Conservation (phyloP, 1,139 yeast species). For the Eremothecium gossypii region DNA sequence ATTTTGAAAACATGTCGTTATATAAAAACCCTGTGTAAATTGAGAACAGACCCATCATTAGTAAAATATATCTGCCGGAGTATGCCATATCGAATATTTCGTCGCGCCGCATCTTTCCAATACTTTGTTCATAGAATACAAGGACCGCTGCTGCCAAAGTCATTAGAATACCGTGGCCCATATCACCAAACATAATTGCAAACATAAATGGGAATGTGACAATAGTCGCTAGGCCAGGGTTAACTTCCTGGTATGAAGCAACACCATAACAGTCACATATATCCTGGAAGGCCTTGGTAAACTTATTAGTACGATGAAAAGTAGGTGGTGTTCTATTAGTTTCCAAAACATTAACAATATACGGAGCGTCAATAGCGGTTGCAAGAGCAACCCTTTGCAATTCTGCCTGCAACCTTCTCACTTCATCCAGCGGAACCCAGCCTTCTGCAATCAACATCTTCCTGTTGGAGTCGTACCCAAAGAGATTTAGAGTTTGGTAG, state of each 20-base stretch:
- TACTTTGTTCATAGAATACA: constrained; percentile 57
- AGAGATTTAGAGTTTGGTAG: constrained; percentile 54
- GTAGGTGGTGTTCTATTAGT: constrained; percentile 92
- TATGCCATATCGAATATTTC: constrained; percentile 97
- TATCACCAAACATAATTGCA: constrained; percentile 98
- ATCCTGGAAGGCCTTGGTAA: constrained; percentile 83
- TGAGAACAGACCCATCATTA: constrained; percentile 88
- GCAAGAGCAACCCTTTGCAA: constrained; percentile 50
- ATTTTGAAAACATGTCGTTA: constrained; percentile 85
- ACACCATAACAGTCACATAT: constrained; percentile 94
- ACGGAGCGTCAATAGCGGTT: constrained; percentile 40
- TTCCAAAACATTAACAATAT: constrained; percentile 69
- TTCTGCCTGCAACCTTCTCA: constrained; percentile 42
- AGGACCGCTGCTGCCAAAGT: constrained; percentile 61
- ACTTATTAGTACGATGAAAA: constrained; percentile 81
- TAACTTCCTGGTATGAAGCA: constrained; percentile 89
- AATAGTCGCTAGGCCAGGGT: constrained; percentile 90
- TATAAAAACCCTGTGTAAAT: constrained; percentile 89
- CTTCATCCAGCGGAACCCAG: constrained; percentile 68
- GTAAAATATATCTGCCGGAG: constrained; percentile 78
- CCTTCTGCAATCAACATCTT: constrained; percentile 95
- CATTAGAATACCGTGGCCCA: constrained; percentile 88
- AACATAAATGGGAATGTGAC: constrained; percentile 98
- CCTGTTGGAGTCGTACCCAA: constrained; percentile 64
- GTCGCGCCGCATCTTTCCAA: constrained; percentile 65